Evolutionary conservation across 2,329 filamentous ascomycete species (phyloP).

Genomic region (Zalaria sp.): DNA sequence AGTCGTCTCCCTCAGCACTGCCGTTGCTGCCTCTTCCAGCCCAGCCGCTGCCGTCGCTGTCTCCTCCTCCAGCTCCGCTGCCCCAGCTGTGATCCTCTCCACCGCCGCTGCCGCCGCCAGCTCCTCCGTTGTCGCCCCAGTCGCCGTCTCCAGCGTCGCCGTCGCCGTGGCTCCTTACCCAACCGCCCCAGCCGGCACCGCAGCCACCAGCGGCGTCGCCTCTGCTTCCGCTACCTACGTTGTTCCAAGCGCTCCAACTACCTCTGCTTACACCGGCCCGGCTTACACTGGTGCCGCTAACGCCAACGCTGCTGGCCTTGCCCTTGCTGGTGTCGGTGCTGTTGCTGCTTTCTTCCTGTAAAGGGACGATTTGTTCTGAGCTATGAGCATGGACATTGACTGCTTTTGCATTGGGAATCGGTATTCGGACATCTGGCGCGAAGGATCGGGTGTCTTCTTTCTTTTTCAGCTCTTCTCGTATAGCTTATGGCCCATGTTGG

Average conservation of each 20-base stretch:
- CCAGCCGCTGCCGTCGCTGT: conserved; percentile 1
- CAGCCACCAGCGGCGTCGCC: conserved; percentile 1
- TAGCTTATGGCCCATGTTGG: too few relatives aligned
- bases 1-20: conserved; percentile 3
- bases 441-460: too few relatives aligned
- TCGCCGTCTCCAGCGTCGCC: neutral
- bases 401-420: too few relatives aligned
- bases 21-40: conserved; percentile 1
- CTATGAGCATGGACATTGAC: too few relatives aligned
- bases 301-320: conserved; percentile 7
- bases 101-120: conserved; percentile 3
- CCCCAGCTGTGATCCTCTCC: neutral
- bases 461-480: too few relatives aligned
- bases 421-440: too few relatives aligned
- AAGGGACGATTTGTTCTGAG: neutral
- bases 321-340: conserved; percentile 9
- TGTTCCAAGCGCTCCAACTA: conserved; percentile 3
- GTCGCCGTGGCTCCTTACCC: conserved; percentile 3
- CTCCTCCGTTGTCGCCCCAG: conserved; percentile 1
- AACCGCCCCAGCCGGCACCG: conserved; percentile 2
- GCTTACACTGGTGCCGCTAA: conserved; percentile 8
- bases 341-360: conserved; percentile 9
- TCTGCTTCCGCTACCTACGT: conserved; percentile 5
- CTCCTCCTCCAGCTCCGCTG: conserved; percentile 1
- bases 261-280: conserved; percentile 2